phyloP scores from a whole-genome alignment of 441 rosid species.

The Croton laevigatus region DNA sequence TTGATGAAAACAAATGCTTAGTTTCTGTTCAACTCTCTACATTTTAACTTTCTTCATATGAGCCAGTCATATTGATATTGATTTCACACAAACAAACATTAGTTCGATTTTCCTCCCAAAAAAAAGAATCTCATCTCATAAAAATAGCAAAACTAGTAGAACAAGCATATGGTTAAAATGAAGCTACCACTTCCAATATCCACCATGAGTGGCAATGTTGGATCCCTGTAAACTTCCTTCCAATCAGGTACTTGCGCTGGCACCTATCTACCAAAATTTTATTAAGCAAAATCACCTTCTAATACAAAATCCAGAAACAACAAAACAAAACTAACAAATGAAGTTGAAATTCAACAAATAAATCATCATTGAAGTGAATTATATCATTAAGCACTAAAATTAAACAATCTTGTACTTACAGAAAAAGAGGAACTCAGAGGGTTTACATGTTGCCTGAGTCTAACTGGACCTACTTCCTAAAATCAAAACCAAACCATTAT shows the following conservation, averaged over 20 bases:
- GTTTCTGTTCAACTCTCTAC: background rate
- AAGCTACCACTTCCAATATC: conserved; percentile 84
- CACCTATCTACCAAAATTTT: conserved; percentile 34
- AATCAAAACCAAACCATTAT: conserved; percentile 12
- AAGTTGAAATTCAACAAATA: background rate
- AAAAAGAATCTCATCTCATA: background rate
- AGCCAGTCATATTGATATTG: background rate
- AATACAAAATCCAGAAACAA: background rate
- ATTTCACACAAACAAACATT: background rate
- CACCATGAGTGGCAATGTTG: conserved; percentile 83
- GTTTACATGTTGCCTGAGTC: conserved; percentile 92
- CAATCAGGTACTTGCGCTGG: conserved; percentile 70
- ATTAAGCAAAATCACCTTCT: conserved; percentile 3
- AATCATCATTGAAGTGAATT: background rate
- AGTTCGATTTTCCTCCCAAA: background rate
- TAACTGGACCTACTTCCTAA: conserved; percentile 74
- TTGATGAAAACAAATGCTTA: background rate
- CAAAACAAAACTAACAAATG: background rate
- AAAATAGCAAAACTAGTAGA: background rate
- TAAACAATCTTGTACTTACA: conserved; percentile 35
- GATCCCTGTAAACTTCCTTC: conserved; percentile 69
- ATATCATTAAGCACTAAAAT: background rate
- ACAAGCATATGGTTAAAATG: background rate
- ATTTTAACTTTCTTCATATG: background rate
- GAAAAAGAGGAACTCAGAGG: conserved; percentile 80